Evolutionary conservation across 2,329 filamentous ascomycete species (phyloP), one percentile per base, ranked within the genome.

Genomic region (Colletotrichum ledebouriae): DNA sequence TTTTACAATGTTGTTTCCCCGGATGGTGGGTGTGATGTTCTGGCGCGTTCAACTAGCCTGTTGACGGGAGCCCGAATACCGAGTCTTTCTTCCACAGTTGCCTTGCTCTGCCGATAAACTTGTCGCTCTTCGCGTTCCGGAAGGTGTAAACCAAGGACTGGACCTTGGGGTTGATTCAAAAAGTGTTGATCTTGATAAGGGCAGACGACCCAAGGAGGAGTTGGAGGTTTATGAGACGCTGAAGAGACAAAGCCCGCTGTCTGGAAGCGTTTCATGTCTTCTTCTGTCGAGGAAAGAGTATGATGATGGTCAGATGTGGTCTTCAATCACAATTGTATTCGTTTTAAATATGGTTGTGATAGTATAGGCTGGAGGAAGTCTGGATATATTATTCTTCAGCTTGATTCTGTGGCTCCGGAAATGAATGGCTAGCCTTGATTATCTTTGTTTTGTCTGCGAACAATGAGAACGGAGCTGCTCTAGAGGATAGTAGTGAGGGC

Each of bases 71-170:
- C 83, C 55, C 55, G 6, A 81, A 89, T 42, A 86, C 87, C 0
- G 78, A 87, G 70, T 88, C 84, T 71, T 96, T 95, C 80, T 97
- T 97, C 79, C 81, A 90, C 67, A 85, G 87, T 71, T 93, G 90
- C 76, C 83, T 93, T 70, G 90, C 90, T 4, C 87, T 87, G 0
- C 92, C 92, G 10, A 88, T 93, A 71, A 57, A 39, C 3, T 84
- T 83, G 75, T 82, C 22, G 9, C 22, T 57, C 3, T 57, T 57
- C 17, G 12, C 25, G 0, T 57, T 57, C 39, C 46, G 55, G 55
- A 57, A 57, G 55, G 55, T 57, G 37, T 57, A 57, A 0, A 57
- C 55, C 1, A 57, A 22, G 5, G 55, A 57, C 22, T 46, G 55
- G 55, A 20, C 39, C 3, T 46, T 57, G 55, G 55, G 4, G 55